phyloP scores from a whole-genome alignment of 306 rosid genomes.

The Mimosa pudica region DNA sequence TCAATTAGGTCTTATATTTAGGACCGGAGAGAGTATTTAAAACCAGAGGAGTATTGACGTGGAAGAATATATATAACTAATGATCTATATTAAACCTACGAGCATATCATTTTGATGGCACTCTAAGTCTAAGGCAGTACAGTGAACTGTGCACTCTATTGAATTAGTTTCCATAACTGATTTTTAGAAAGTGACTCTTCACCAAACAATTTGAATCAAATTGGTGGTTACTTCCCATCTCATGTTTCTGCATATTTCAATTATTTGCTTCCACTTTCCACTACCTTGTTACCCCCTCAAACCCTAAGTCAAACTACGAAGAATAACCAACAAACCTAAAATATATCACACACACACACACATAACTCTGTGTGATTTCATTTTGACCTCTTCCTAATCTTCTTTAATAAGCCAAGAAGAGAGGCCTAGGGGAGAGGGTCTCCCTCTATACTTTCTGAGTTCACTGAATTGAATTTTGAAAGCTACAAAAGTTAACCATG shows the following conservation, averaged over 20 bases:
- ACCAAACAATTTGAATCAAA: conserved; percentile 33
- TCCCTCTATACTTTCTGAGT: conserved; percentile 21
- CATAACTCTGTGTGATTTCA: not conserved
- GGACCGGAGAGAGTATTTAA: no score
- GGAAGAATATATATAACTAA: no score
- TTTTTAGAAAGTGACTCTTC: conserved; percentile 29
- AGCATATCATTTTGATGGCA: no score
- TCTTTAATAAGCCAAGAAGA: conserved; percentile 10
- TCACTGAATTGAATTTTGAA: conserved; percentile 33
- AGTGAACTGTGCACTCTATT: not conserved
- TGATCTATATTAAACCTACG: no score
- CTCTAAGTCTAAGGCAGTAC: not conserved
- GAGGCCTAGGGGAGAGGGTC: conserved; percentile 2
- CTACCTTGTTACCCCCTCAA: not conserved
- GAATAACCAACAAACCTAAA: conserved; percentile 20
- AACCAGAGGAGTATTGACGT: no score
- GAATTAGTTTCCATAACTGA: not conserved
- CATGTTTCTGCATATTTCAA: conserved; percentile 35
- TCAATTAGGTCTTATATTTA: no score
- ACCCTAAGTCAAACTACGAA: conserved; percentile 21
- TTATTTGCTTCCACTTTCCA: conserved; percentile 26
- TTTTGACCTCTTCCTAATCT: not conserved
- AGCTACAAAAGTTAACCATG: conserved; percentile 24
- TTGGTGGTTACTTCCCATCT: conserved; percentile 29
- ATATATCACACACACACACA: not conserved